Percentiles rank a stretch among this genome's conserved stretches.
Evolutionary conservation across 2,329 filamentous ascomycete genomes (phyloP).

Genomic region (Pseudogymnoascus sp.): DNA sequence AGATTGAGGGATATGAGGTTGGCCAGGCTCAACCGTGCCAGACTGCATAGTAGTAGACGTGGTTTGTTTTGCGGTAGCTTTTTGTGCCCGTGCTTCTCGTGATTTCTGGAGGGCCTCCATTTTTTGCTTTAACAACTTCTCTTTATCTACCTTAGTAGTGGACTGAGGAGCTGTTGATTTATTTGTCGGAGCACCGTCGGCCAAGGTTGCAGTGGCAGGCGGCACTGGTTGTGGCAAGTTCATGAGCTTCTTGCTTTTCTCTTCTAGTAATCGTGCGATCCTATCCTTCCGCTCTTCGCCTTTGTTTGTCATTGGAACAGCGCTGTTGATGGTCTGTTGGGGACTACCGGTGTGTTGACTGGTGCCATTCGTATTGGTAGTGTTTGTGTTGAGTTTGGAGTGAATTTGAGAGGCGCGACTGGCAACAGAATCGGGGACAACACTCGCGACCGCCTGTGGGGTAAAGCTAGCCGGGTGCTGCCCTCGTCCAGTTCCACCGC

Average conservation of each 20-base stretch:
- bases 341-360: neutral
- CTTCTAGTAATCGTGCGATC: slow-evolving; percentile 68
- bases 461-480: neutral
- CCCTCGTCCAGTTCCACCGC: neutral
- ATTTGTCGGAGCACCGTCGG: slow-evolving; percentile 13
- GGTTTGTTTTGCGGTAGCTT: slow-evolving; percentile 30
- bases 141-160: slow-evolving; percentile 56
- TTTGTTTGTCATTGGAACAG: slow-evolving; percentile 5
- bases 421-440: neutral
- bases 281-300: slow-evolving; percentile 66
- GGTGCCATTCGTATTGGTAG: neutral
- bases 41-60: neutral
- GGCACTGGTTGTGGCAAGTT: neutral
- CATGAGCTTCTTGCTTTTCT: slow-evolving; percentile 52
- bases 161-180: slow-evolving; percentile 5
- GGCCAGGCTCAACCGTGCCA: neutral
- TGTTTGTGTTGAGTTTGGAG: neutral
- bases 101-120: slow-evolving; percentile 66
- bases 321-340: neutral
- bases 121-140: slow-evolving; percentile 65
- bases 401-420: neutral
- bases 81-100: slow-evolving; percentile 37
- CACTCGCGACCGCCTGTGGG: neutral
- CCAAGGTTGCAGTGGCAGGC: slow-evolving; percentile 12
- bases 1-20: neutral